phyloP scores from a whole-genome alignment of 352 stramenopile species.

The Pythium volutum region DNA sequence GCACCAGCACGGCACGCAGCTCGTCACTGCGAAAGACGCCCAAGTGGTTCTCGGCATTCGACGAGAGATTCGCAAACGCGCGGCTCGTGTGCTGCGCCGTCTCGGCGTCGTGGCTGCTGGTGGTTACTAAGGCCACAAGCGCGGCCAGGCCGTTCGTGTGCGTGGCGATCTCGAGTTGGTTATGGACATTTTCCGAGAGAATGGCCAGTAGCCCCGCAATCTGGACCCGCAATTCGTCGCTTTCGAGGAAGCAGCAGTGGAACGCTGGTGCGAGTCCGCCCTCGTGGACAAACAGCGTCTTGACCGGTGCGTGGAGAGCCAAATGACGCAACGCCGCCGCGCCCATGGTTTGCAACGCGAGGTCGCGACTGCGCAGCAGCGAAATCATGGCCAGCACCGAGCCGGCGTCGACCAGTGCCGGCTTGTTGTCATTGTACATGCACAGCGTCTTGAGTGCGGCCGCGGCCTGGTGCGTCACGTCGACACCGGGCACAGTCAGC shows the following conservation, averaged over 20 bases:
- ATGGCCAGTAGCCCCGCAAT: slow-evolving; percentile 88
- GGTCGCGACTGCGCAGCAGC: slow-evolving; percentile 73
- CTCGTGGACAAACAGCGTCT: slow-evolving; percentile 67
- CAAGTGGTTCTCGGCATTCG: slow-evolving; percentile 91
- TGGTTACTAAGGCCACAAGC: slow-evolving; percentile 56
- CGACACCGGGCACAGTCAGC: slow-evolving; percentile 62
- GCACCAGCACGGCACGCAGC: slow-evolving; percentile 70
- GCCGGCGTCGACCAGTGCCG: slow-evolving; percentile 84
- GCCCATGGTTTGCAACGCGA: slow-evolving; percentile 84
- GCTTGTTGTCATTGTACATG: slow-evolving; percentile 89
- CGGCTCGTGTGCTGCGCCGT: slow-evolving; percentile 89
- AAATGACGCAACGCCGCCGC: slow-evolving; percentile 88
- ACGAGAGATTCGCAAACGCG: slow-evolving; percentile 89
- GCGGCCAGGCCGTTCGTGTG: slow-evolving; percentile 62
- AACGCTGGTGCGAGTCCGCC: slow-evolving; percentile 64
- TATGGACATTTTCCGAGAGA: slow-evolving; percentile 90
- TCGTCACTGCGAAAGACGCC: slow-evolving; percentile 81
- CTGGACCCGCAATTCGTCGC: slow-evolving; percentile 88
- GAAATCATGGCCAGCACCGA: slow-evolving; percentile 82
- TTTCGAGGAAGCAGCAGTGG: slow-evolving; percentile 44
- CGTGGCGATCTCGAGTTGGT: slow-evolving; percentile 86
- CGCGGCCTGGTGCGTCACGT: slow-evolving; percentile 87
- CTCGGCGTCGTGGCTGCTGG: slow-evolving; percentile 59
- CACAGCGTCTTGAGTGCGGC: slow-evolving; percentile 91
- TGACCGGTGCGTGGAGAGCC: slow-evolving; percentile 69